A percentile compares a stretch with the other conserved stretches of the same genome.
These are phyloP conservation scores for Leishmania arabica DNA, from an alignment of 208 protist genomes.

Conservation along the genomic window DNA sequence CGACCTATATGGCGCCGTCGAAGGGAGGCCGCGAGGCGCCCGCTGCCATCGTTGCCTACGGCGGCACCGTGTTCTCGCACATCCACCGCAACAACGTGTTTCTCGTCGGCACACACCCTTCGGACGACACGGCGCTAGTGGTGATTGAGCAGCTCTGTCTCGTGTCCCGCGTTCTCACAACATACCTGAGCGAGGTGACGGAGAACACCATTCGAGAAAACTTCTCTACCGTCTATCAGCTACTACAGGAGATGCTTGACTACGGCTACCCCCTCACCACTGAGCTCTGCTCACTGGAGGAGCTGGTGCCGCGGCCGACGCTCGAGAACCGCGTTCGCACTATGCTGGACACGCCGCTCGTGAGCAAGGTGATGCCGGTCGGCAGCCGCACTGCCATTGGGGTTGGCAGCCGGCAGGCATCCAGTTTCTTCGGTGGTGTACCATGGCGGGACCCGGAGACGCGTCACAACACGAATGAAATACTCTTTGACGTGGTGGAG, in stretches of 20 bases:
- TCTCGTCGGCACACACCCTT: slow-evolving; percentile 58
- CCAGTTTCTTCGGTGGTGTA: slow-evolving; percentile 26
- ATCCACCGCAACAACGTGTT: slow-evolving; percentile 77
- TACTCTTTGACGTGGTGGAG: slow-evolving; percentile 94
- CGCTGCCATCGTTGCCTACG: slow-evolving; percentile 53
- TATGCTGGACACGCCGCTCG: slow-evolving; percentile 54
- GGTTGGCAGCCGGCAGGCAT: slow-evolving; percentile 22
- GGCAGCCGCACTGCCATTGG: slow-evolving; percentile 17
- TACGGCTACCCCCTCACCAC: slow-evolving; percentile 92
- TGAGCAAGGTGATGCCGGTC: slow-evolving; percentile 29
- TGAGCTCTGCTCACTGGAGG: slow-evolving; percentile 80
- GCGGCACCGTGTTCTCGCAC: slow-evolving; percentile 68
- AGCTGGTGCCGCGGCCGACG: slow-evolving; percentile 85
- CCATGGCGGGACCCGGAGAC: slow-evolving; percentile 85
- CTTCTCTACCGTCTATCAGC: slow-evolving; percentile 91
- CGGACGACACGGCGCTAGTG: slow-evolving; percentile 78
- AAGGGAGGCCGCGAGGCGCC: slow-evolving; percentile 43
- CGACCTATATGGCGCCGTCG: slow-evolving; percentile 47
- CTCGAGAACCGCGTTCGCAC: slow-evolving; percentile 84
- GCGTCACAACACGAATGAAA: slow-evolving; percentile 82
- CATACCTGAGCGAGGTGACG: slow-evolving; percentile 79
- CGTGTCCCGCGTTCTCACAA: slow-evolving; percentile 62
- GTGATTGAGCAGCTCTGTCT: slow-evolving; percentile 76
- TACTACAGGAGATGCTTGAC: slow-evolving; percentile 93
- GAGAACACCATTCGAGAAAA: slow-evolving; percentile 87